Evolutionary conservation across 805 yeast species (phyloP).

Genomic region (Suhomyces faveliae): DNA sequence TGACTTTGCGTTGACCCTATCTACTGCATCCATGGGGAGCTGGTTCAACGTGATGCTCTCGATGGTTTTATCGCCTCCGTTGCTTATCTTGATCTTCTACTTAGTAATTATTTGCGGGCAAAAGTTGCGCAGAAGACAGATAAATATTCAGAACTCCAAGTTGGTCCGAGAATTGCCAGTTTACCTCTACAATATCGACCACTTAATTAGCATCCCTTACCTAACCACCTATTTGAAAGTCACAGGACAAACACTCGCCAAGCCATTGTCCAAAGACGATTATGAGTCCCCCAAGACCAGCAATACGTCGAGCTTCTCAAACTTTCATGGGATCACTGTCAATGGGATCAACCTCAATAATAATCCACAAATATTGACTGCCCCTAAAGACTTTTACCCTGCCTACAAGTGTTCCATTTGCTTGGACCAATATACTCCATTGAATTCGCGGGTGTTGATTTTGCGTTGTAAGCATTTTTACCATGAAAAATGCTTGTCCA

Average conservation of each 20-base stretch:
- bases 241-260: slow-evolving; percentile 17
- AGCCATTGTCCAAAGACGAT: slow-evolving; percentile 1
- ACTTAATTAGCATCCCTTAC: slow-evolving; percentile 26
- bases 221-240: slow-evolving; percentile 30
- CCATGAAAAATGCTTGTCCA: slow-evolving; percentile 56
- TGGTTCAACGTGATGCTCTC: slow-evolving; percentile 41
- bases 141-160: slow-evolving; percentile 27
- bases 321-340: slow-evolving; percentile 13
- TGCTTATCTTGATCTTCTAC: slow-evolving; percentile 36
- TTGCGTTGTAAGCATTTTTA: slow-evolving; percentile 62
- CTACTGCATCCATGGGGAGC: slow-evolving; percentile 37
- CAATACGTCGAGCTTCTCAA: slow-evolving; percentile 7
- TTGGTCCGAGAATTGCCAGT: slow-evolving; percentile 37
- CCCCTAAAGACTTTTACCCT: slow-evolving; percentile 36
- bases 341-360: slow-evolving; percentile 22
- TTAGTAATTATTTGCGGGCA: slow-evolving; percentile 30
- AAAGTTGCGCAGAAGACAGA: slow-evolving; percentile 23
- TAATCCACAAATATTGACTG: slow-evolving; percentile 19
- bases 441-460: slow-evolving; percentile 47
- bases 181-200: slow-evolving; percentile 36
- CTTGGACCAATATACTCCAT: slow-evolving; percentile 50
- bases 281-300: slow-evolving; percentile 13
- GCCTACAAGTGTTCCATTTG: slow-evolving; percentile 61
- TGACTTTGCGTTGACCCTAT: slow-evolving; percentile 17
- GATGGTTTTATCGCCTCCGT: slow-evolving; percentile 43